phyloP scores from a whole-genome alignment of 2,329 filamentous ascomycete genomes.

The Aspergillus bombycis region DNA sequence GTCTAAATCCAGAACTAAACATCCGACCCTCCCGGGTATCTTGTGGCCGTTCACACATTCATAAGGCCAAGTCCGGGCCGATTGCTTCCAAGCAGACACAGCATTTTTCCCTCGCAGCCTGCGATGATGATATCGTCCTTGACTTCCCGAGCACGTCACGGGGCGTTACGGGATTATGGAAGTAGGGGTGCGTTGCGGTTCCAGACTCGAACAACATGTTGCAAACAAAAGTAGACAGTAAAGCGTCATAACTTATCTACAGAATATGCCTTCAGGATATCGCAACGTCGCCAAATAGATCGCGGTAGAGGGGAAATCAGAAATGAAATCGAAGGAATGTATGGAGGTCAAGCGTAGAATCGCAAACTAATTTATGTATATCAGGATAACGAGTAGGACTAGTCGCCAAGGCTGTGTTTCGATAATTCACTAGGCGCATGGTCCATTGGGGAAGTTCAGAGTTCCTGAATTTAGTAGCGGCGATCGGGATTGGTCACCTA shows the following conservation, averaged over 20 bases:
- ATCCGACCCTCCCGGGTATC: slow-evolving; percentile 6
- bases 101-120: background rate
- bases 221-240: slow-evolving; percentile 5
- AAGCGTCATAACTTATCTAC: slow-evolving; percentile 14
- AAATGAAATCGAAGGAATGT: slow-evolving; percentile 12
- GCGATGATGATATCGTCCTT: background rate
- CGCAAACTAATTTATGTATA: slow-evolving; percentile 20
- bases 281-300: slow-evolving; percentile 34
- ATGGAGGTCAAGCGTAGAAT: slow-evolving; percentile 16
- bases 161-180: background rate
- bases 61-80: background rate
- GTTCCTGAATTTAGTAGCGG: slow-evolving; percentile 15
- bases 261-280: slow-evolving; percentile 25
- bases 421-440: background rate
- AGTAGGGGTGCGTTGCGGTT: slow-evolving; percentile 2
- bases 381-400: slow-evolving; percentile 4
- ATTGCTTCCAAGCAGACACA: background rate
- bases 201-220: slow-evolving; percentile 6
- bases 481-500: slow-evolving; percentile 41
- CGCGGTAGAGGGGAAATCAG: slow-evolving; percentile 22
- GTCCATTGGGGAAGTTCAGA: background rate
- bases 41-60: background rate
- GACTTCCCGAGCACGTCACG: background rate
- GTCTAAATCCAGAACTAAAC: slow-evolving; percentile 6
- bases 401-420: background rate